phyloP scores from a whole-genome alignment of 2,329 filamentous ascomycete species.

The Stemphylium lycopersici region DNA sequence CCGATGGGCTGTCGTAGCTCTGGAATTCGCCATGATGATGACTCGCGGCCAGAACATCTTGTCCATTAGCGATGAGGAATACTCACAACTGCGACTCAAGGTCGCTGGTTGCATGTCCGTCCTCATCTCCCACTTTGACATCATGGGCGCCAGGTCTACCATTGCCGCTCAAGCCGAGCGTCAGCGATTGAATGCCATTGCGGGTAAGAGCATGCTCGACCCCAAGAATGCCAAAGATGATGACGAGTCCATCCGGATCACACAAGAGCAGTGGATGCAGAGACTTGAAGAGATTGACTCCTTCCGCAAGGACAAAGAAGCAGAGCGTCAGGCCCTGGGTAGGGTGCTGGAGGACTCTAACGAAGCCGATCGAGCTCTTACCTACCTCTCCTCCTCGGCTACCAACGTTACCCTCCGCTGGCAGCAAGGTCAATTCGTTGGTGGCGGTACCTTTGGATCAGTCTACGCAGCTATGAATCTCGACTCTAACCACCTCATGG shows the following conservation, averaged over 20 bases:
- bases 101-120: conserved; percentile 97
- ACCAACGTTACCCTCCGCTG: conserved; percentile 95
- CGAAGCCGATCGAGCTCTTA: conserved; percentile 92
- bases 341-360: conserved; percentile 92
- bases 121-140: conserved; percentile 97
- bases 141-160: conserved; percentile 94
- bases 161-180: conserved; percentile 93
- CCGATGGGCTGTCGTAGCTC: conserved; percentile 91
- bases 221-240: conserved; percentile 77
- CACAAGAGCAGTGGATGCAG: conserved; percentile 76
- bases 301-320: conserved; percentile 75
- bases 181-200: conserved; percentile 80
- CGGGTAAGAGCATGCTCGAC: conserved; percentile 78
- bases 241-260: conserved; percentile 78
- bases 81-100: conserved; percentile 79
- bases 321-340: conserved; percentile 85
- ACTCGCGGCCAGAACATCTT: conserved; percentile 91
- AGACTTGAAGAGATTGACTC: conserved; percentile 80
- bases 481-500: conserved; percentile 95
- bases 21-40: conserved; percentile 98
- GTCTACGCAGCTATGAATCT: conserved; percentile 98
- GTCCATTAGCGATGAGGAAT: conserved; percentile 88
- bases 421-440: conserved; percentile 99
- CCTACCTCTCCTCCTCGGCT: conserved; percentile 89
- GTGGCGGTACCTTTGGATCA: conserved; percentile 94